Percentiles rank a stretch among this genome's conserved stretches.
Conservation (phyloP, 345 rosid genomes). For the Eucalyptus urophylla region DNA sequence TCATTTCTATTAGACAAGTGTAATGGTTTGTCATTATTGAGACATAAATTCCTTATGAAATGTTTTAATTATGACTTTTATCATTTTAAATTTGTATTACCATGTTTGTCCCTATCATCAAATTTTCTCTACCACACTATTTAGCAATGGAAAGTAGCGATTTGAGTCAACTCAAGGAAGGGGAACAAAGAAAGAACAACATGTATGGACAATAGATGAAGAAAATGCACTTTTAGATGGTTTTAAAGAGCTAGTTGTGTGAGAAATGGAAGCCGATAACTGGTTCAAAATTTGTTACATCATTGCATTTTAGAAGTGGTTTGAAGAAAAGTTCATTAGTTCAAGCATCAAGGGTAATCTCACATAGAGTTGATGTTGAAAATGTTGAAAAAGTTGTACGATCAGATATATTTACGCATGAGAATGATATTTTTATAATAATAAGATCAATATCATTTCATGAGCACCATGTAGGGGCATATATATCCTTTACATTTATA, state of each 20-base stretch:
- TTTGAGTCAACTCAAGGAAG: too few relatives aligned
- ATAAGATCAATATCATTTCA: too few relatives aligned
- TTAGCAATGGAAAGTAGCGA: too few relatives aligned
- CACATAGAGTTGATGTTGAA: background rate
- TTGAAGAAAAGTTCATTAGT: background rate
- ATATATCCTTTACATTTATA: background rate
- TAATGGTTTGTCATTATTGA: too few relatives aligned
- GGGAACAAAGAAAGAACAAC: accelerated
- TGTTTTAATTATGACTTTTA: too few relatives aligned
- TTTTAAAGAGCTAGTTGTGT: background rate
- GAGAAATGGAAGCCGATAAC: background rate
- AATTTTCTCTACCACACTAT: too few relatives aligned
- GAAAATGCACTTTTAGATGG: background rate
- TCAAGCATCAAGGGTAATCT: accelerated
- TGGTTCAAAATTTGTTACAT: background rate
- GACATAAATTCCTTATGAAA: too few relatives aligned
- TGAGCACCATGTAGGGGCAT: background rate
- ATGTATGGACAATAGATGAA: background rate
- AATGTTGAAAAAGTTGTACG: accelerated
- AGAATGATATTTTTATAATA: too few relatives aligned
- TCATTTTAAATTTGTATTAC: too few relatives aligned
- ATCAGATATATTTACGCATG: background rate
- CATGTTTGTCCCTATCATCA: too few relatives aligned
- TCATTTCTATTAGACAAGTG: too few relatives aligned
- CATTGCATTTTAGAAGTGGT: background rate